Base-by-base conservation (phyloP, 1,284 basidiomycete species). In the Bondarzewia mesenterica region DNA sequence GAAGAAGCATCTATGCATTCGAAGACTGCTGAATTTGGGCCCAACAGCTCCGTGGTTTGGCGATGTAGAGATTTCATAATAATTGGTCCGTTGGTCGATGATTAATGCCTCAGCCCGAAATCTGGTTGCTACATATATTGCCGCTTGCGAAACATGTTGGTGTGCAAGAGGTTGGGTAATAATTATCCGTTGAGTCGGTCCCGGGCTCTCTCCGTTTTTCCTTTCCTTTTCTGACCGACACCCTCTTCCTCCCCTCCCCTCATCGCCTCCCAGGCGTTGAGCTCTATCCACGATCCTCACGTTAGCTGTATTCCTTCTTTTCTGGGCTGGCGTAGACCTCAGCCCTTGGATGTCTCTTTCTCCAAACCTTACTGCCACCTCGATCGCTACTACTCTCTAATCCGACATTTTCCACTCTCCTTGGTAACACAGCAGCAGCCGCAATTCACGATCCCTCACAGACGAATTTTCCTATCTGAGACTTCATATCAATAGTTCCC, bases 381-480 rank as follows among this genome's bases (percentile, higher is more conserved):
- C 42, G 26, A 47, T 53, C 37, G 46, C 23, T 21, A 44, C 25
- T 20, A 41, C 45, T 46, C 23, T 37, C 48, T 49, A 54, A 48
- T 48, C 42, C 45, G 47, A 40, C 50, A 20, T 55, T 47, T 44
- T 40, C 25, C 48, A 8, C 48, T 54, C 45, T 55, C 52, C 26
- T 54, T 55, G 50, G 39, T 46, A 50, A 43, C 10, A 49, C 27
- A 45, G 22, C 49, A n/a, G 22, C 22, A n/a, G 42, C 44, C 43
- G 39, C 52, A 44, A n/a, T 26, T 47, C 50, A 54, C 53, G 52
- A 49, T 54, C 52, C 29, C 49, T 47, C 29, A 42, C 38, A 46
- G 23, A 43, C 27, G 27, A 38, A 46, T 22, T 29, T n/a, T n/a
- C 25, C n/a, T 18, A 26, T 27, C 42, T 43, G 22, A 27, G 22